Evolutionary conservation across 75 land plant genomes (phyloP), one percentile per base, ranked within the genome.

Genomic region (Pseudotsuga menziesii): DNA sequence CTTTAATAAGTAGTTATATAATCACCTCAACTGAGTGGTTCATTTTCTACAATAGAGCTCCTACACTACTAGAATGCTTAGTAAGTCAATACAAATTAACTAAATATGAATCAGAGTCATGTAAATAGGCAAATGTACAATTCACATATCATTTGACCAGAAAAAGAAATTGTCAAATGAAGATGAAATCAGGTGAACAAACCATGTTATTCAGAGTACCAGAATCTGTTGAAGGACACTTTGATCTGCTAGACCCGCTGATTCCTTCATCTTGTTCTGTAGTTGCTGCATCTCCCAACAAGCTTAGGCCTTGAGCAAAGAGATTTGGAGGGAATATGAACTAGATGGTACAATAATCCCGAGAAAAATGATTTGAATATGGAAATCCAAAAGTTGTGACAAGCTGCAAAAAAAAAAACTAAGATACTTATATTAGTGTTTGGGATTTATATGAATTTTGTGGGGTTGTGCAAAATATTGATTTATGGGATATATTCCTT

Each of bases 271-370:
- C 91, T 80, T 86, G 64, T 72, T 88, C 78, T 15, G 93, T 88
- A 69, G 89, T 61, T 52, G 98, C 92, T 48, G 95, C 95, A 80
- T 80, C 82, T 71, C 93, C 88, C 72, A 96, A 86, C 57, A 90
- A 80, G 0, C 76, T 16, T 20, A 96, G 82, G 44, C 87, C 94
- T 76, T 87, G 26, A 0, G 98, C 91, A 80, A 96, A 85, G 71
- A 96, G 91, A 82, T 96, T 94, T 41, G 98, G 94, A 23, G 98
- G 97, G 77, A 94, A 96, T 0, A 96, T 12, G 20, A 97, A 96
- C 98, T 94, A 94, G 16, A 96, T 66, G 35, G 19, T 26, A 35
- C 78, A 88, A 29, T 77, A 78, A 2, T 20, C 19, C 23, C 76
- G 78, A 6, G 89, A 77, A 64, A 81, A 89, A 55, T 16, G 52